These are phyloP conservation scores for Gnaphalium uliginosum DNA, from an alignment of 129 eudicot species.

Conservation along the genomic window DNA sequence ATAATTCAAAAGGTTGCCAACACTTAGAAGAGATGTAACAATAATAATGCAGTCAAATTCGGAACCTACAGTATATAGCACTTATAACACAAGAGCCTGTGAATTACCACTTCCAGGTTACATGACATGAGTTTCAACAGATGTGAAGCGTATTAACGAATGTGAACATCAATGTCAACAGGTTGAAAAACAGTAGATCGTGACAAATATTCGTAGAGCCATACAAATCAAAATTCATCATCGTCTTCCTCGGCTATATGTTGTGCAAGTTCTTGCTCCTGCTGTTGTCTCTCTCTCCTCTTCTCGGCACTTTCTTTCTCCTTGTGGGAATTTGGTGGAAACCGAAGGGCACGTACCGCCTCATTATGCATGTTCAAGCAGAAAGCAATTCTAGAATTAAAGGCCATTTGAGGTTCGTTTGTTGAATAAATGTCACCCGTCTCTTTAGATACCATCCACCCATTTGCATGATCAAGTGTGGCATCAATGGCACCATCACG, in stretches of 20 bases:
- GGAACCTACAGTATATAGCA: background rate
- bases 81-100: background rate
- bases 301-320: constrained; percentile 92
- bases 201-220: background rate
- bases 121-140: background rate
- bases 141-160: background rate
- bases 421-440: constrained; percentile 91
- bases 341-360: constrained; percentile 74
- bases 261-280: constrained; percentile 97
- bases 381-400: constrained; percentile 86
- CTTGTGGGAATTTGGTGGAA: constrained; percentile 82
- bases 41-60: background rate
- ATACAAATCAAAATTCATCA: constrained; percentile 62
- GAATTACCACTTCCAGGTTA: background rate
- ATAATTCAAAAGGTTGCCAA: background rate
- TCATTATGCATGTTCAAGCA: constrained; percentile 95
- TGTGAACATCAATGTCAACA: background rate
- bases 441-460: constrained; percentile 95
- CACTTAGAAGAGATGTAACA: background rate
- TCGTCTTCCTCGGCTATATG: constrained; percentile 96
- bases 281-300: constrained; percentile 96
- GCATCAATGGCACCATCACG: constrained; percentile 99
- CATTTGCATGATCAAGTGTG: constrained; percentile 79
- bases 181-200: background rate
- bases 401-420: constrained; percentile 86